Evolutionary conservation across 441 rosid genomes (phyloP), one percentile per base, ranked within the genome.

Genomic region (Arabidopsis hybrid): DNA sequence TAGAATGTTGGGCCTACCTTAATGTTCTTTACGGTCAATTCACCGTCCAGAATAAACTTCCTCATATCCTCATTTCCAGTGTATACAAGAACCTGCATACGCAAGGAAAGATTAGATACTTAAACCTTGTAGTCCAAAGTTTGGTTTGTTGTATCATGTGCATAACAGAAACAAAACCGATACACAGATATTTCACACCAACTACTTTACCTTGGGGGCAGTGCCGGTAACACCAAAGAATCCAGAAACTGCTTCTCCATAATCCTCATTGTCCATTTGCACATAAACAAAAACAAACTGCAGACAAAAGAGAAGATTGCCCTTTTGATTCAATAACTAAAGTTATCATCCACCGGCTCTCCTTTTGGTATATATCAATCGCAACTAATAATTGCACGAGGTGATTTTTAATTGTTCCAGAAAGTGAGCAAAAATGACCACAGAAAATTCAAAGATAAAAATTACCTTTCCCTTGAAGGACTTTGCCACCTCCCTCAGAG

Each of bases 221-320:
- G 80, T 74, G 71, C 94, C 93, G 12, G 84, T 63, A 79, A 95
- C 81, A 71, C 98, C 98, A 77, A 91, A 95, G 78, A 91, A 92
- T 16, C 89, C 94, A 68, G 98, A 85, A 70, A 95, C 93, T 45
- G 95, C 91, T 83, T 81, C 86, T 76, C 97, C 99, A 70, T 81
- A 86, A 79, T 92, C 99, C 77, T 92, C 93, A 60, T 88, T 91
- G 63, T 92, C 98, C 91, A 87, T 79, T 80, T 92, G 90, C 78
- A 92, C 96, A 65, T 84, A 88, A 21, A 91, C 97, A 61, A 89
- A 95, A 63, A 95, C 82, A 81, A 92, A 85, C 98, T 95, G 96
- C 85, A 83, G 62, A 69, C 72, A 74, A 67, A 42, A 60, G 65
- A 65, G 40, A 77, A 45, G 51, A 52, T 77, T 60, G 3, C 34